phyloP scores from a whole-genome alignment of 805 yeast genomes.

The Metschnikowia reukaufii region DNA sequence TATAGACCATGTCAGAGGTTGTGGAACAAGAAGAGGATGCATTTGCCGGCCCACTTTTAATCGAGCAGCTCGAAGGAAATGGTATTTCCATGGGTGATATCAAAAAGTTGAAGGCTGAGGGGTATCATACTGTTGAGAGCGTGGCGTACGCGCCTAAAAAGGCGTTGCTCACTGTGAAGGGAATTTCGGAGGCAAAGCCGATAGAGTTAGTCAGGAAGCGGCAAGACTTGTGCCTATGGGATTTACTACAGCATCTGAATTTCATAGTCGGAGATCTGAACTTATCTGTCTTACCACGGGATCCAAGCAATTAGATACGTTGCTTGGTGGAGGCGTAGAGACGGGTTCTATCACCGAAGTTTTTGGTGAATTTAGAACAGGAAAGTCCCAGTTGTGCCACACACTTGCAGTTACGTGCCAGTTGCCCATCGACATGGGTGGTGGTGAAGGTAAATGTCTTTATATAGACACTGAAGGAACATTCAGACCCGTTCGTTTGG shows the following conservation, averaged over 20 bases:
- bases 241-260: slow-evolving; percentile 94
- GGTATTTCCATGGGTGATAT: slow-evolving; percentile 83
- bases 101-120: slow-evolving; percentile 76
- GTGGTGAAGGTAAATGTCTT: slow-evolving; percentile 96
- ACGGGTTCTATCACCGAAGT: slow-evolving; percentile 96
- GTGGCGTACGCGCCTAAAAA: slow-evolving; percentile 92
- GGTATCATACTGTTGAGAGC: slow-evolving; percentile 86
- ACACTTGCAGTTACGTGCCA: slow-evolving; percentile 97
- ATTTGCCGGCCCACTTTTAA: slow-evolving; percentile 56
- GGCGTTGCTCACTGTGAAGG: slow-evolving; percentile 72
- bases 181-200: slow-evolving; percentile 97
- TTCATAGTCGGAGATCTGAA: slow-evolving; percentile 85
- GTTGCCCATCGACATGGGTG: slow-evolving; percentile 93
- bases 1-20: slow-evolving; percentile 14
- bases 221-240: slow-evolving; percentile 90
- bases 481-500: slow-evolving; percentile 86
- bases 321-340: slow-evolving; percentile 95
- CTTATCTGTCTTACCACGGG: slow-evolving; percentile 94
- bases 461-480: slow-evolving; percentile 98
- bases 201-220: slow-evolving; percentile 77
- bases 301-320: slow-evolving; percentile 87
- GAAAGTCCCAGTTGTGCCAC: slow-evolving; percentile 95
- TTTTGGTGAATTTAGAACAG: slow-evolving; percentile 97
- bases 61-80: slow-evolving; percentile 65
- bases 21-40: slow-evolving; percentile 48